phyloP scores from a whole-genome alignment of 371 early-diverging fungal genomes.

The Zopfochytrium polystomum region DNA sequence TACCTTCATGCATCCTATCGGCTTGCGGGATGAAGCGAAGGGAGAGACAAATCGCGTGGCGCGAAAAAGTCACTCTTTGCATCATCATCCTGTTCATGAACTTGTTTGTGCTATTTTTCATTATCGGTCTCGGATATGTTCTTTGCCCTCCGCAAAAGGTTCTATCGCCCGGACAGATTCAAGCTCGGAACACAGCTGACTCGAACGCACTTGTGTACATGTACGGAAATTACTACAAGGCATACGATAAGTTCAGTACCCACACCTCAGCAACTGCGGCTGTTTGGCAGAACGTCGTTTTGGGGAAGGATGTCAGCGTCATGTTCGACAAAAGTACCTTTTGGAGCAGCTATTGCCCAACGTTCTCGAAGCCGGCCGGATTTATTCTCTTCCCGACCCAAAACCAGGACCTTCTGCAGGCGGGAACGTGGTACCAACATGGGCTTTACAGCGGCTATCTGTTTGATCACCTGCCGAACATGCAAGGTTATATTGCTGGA shows the following conservation, averaged over 20 bases:
- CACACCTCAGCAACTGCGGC: conserved; percentile 16
- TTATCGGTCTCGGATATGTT: conserved; percentile 79
- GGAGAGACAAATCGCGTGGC: conserved; percentile 91
- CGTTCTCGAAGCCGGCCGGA: conserved; percentile 27
- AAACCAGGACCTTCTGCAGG: background rate
- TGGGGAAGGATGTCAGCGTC: conserved; percentile 40
- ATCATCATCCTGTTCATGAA: too few relatives aligned
- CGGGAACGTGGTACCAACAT: conserved; percentile 24
- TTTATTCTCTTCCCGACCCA: conserved; percentile 11
- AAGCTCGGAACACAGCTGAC: conserved; percentile 15
- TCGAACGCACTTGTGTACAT: conserved; percentile 35
- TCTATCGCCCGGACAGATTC: conserved; percentile 53
- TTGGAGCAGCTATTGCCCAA: conserved; percentile 32
- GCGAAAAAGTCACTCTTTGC: conserved; percentile 92
- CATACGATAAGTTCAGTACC: conserved; percentile 11
- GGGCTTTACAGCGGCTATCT: conserved; percentile 6
- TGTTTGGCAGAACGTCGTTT: conserved; percentile 30
- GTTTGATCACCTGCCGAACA: conserved; percentile 22
- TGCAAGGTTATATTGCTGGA: conserved; percentile 27
- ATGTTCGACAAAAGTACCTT: conserved; percentile 35
- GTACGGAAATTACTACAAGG: conserved; percentile 45
- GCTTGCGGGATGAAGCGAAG: conserved; percentile 73
- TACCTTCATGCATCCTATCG: conserved; percentile 64
- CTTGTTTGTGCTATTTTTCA: conserved; percentile 80
- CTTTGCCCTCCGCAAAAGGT: conserved; percentile 84